Percentiles rank a stretch among this genome's conserved stretches.
Evolutionary conservation across 139 green algal species (phyloP).

Genomic region (Chloropicon primus): DNA sequence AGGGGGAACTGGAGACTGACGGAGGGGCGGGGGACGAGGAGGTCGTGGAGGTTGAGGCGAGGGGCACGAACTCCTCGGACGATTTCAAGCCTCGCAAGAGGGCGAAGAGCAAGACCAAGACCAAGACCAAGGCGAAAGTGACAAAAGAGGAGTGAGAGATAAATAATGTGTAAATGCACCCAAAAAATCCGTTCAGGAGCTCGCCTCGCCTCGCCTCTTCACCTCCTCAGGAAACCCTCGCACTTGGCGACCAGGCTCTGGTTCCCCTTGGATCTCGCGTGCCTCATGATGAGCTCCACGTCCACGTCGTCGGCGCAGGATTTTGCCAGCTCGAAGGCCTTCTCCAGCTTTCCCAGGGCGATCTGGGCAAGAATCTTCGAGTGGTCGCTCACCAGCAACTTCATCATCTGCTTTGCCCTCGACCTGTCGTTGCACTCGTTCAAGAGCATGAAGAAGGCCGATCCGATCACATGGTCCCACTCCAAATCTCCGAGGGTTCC

Average conservation of each 20-base stretch:
- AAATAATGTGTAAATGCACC: background rate
- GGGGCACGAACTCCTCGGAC: background rate
- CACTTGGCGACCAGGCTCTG: background rate
- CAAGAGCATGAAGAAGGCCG: background rate
- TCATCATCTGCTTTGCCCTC: background rate
- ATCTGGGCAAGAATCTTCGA: background rate
- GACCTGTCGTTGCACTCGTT: background rate
- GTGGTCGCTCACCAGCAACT: background rate
- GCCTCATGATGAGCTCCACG: background rate
- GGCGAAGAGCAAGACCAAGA: background rate
- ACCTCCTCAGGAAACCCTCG: background rate
- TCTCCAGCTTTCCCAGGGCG: background rate
- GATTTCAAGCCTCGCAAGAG: background rate
- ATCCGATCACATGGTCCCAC: background rate
- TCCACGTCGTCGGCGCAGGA: background rate
- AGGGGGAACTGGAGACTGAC: background rate
- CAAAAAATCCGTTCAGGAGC: no score
- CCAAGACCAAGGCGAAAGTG: no score
- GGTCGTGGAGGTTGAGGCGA: background rate
- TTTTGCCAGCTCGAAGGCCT: background rate
- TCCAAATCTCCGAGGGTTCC: background rate
- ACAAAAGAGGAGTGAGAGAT: background rate
- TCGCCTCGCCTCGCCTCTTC: background rate
- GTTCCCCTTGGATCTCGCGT: background rate
- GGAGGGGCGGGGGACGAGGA: background rate